Base-by-base conservation (phyloP, 306 rosid species). In the Ochetophila trinervis region DNA sequence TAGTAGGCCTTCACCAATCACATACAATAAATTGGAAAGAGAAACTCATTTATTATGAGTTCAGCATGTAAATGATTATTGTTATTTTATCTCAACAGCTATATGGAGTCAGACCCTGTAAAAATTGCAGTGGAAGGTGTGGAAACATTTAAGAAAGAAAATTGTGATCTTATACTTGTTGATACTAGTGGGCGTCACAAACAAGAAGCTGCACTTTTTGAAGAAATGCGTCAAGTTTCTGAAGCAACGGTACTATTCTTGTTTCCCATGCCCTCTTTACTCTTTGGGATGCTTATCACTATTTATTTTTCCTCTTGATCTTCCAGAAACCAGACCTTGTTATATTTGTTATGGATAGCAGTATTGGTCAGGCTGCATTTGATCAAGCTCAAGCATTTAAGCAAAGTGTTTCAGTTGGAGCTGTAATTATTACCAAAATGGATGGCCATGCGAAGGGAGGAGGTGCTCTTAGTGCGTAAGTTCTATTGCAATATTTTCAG, bases 371-470 rank as follows among this genome's bases (percentile, higher is more conserved):
- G 83, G 88, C 96, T 42, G 91, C 97, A 4, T 88, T 91, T 80
- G 96, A 86, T 68, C 96, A 88, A 70, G 97, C 96, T 60, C 87
- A 79, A 75, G 97, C 96, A 36, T 91, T 88, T 69, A 88, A 69
- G 62, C 87, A 86, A 67, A 91, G 91, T 78, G 96, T 85, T 63
- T 72, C 87, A 51, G 97, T 86, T 63, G 96, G 97, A 73, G 97
- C 96, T 63, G 93, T 86, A 47, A 91, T 91, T 62, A 62, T 91
- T 60, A 84, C 97, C 17, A 86, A 88, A 72, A 86, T 84, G 97
- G 96, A 88, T 72, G 95, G 97, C 60, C 93, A 81, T 66, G 95
- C 95, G 65, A 91, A 82, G 87, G 94, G 94, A 74, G 94, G 96
- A 68, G 94, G 97, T 49, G 82, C 91, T 47, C 94, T 91, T 66